Evolutionary conservation across 2,329 filamentous ascomycete species (phyloP), one percentile per base, ranked within the genome.

Genomic region (Fusarium oxysporum): DNA sequence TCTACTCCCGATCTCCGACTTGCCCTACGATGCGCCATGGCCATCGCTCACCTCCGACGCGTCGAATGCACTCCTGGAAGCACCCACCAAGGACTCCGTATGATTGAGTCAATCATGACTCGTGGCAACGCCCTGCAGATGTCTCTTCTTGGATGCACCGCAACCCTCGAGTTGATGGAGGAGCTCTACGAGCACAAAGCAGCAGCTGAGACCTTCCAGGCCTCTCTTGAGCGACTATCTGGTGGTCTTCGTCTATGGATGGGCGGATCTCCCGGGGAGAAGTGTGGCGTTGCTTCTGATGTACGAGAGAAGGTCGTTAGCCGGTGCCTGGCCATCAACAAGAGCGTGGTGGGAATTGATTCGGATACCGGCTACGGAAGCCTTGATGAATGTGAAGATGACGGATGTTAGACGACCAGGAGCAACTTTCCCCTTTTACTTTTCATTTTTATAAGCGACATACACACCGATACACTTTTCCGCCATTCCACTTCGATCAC

Each of bases 171-270:
- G 57, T 80, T 92, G 32, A 88, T 92, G 84, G 86, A 87, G 53
- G 80, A 82, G 32, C 82, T 92, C 8, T 80, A 85, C 28, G 78
- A 77, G 4, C 86, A 90, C 73, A 80, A 85, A 54, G 79, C 84
- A 23, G 84, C 85, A 3, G 84, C 85, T 4, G 85, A 86, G 62
- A 82, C 81, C 8, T 89, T 86, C 71, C 81, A 84, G 5, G 73
- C 80, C 3, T 82, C 86, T 2, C 81, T 92, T 9, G 90, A 92
- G 79, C 84, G 84, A 37, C 81, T 92, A 19, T 87, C 89, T 1
- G 89, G 86, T 9, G 85, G 82, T 21, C 81, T 92, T 53, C 84
- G 90, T 32, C 85, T 90, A 43, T 92, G 90, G 90, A 87, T 90
- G 55, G 89, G 89, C 21, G 85, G 87, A 11, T 77, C 82, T 5